Evolutionary conservation across 2,329 filamentous ascomycete genomes (phyloP), one percentile per base, ranked within the genome.

Genomic region (Colletotrichum lindemuthianum): DNA sequence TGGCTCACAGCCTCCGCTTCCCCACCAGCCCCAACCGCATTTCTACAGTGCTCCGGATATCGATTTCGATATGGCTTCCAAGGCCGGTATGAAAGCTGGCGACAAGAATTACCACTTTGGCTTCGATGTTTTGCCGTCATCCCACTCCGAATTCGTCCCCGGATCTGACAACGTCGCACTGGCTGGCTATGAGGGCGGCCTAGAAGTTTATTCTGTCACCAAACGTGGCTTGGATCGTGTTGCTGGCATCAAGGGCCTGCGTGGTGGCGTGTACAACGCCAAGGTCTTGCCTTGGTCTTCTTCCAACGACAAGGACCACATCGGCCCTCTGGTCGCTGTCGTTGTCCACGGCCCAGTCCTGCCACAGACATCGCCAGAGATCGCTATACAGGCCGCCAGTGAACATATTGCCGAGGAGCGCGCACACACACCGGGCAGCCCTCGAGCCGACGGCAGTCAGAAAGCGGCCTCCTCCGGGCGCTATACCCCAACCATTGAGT

Each of bases 221-320:
- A 92, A 90, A 72, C 88, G 89, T 66, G 91, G 90, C 52, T 76
- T 92, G 58, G 90, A 92, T 59, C 83, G 87, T 24, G 79, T 93
- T 36, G 89, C 89, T 16, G 87, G 87, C 60, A 79, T 97, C 51
- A 90, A 90, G 72, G 92, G 92, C 5, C 81, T 97, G 34, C 87
- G 89, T 70, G 95, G 95, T 44, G 89, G 89, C 24, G 92, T 97
- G 1, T 82, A 93, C 68, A 86, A 91, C 68, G 94, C 94, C 59
- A 97, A 95, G 76, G 88, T 97, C 32, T 77, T 97, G 52, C 89
- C 92, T 1, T 92, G 90, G 85, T 86, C 82, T 15, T 77, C 84
- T 33, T 76, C 80, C 8, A 79, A 80, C 54, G 86, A 89, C 58
- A 80, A 83, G 39, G 78, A 83, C 8, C 79, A 83, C 12, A 77